These are phyloP conservation scores for Podospora didyma DNA, from an alignment of 495 filamentous ascomycete species.

Conservation along the genomic window DNA sequence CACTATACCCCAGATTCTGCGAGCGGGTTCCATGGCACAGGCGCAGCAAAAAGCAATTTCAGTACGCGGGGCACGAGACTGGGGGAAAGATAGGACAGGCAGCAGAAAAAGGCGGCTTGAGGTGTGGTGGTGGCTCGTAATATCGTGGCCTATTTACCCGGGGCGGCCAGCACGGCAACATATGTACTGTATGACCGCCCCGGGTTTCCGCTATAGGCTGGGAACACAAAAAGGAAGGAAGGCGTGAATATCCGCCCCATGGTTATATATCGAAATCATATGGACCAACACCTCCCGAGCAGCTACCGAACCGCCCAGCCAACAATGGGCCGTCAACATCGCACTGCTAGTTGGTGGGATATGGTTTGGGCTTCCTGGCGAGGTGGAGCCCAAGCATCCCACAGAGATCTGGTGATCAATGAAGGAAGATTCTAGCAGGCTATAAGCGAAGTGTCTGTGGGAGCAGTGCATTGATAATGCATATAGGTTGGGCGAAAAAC, in stretches of 20 bases:
- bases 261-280: slow-evolving; percentile 9
- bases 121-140: slow-evolving; percentile 2
- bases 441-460: no score
- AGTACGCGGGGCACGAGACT: background rate
- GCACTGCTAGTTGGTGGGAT: no score
- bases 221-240: background rate
- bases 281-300: background rate
- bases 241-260: slow-evolving; percentile 10
- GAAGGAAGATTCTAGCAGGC: no score
- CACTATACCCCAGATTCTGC: slow-evolving; percentile 20
- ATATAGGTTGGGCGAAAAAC: no score
- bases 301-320: slow-evolving; percentile 14
- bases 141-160: slow-evolving; percentile 23
- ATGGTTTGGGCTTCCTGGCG: no score
- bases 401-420: no score
- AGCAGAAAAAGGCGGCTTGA: background rate
- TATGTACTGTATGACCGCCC: background rate
- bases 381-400: no score
- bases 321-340: no score
- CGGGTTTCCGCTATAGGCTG: slow-evolving; percentile 8
- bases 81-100: no score
- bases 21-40: background rate
- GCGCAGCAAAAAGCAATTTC: slow-evolving; percentile 1
- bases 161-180: background rate
- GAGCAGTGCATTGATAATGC: no score